Conservation (phyloP, 805 yeast genomes). For the Pichia nakasei region DNA sequence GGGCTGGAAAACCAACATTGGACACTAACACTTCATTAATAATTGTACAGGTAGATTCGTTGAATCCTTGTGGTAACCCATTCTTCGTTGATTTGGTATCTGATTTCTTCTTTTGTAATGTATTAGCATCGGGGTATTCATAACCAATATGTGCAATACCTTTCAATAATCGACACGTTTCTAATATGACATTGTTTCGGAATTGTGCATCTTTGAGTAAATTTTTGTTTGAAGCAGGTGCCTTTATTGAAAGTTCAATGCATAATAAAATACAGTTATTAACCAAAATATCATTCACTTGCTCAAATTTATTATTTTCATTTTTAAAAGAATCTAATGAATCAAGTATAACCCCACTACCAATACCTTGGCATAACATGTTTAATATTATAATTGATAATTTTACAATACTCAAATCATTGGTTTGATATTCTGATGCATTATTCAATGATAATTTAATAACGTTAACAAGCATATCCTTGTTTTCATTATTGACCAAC, state of each 20-base stretch:
- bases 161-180: constrained; percentile 61
- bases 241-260: constrained; percentile 75
- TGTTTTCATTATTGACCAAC: constrained; percentile 53
- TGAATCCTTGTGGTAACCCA: constrained; percentile 18
- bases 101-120: constrained; percentile 13
- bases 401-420: constrained; percentile 61
- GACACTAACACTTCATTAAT: constrained; percentile 4
- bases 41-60: constrained; percentile 24
- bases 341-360: constrained; percentile 61
- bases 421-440: constrained; percentile 41
- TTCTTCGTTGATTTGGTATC: constrained; percentile 32
- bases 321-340: constrained; percentile 43
- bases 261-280: constrained; percentile 57
- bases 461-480: constrained; percentile 47
- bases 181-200: constrained; percentile 58
- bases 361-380: constrained; percentile 54
- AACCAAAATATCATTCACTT: constrained; percentile 63
- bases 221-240: constrained; percentile 29
- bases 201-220: constrained; percentile 73
- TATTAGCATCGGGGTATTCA: constrained; percentile 23
- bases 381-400: constrained; percentile 60
- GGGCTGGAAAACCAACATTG: constrained; percentile 11
- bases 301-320: constrained; percentile 43
- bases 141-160: constrained; percentile 38
- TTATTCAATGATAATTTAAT: constrained; percentile 57